phyloP scores from a whole-genome alignment of 495 filamentous ascomycete species.

The Xylaria curta region DNA sequence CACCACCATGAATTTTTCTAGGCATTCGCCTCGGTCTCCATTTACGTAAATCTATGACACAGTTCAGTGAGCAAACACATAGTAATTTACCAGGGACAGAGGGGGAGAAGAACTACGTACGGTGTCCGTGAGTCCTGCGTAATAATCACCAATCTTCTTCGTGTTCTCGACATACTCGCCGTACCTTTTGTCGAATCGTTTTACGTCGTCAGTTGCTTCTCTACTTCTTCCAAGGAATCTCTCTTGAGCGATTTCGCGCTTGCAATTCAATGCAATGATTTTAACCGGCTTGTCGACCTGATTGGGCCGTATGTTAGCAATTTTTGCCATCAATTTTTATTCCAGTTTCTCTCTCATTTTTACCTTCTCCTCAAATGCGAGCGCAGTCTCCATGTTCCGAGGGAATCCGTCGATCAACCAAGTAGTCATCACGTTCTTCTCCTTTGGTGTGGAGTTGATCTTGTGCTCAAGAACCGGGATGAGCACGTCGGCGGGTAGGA shows the following conservation, averaged over 20 bases:
- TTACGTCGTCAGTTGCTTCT: constrained; percentile 25
- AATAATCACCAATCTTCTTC: constrained; percentile 28
- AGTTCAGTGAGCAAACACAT: not conserved
- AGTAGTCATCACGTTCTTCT: not conserved
- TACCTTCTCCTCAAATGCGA: constrained; percentile 41
- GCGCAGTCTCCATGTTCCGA: constrained; percentile 40
- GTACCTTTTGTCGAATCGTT: constrained; percentile 32
- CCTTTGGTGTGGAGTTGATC: constrained; percentile 24
- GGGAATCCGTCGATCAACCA: constrained; percentile 51
- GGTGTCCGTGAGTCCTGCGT: not conserved
- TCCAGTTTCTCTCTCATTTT: not conserved
- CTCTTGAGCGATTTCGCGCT: constrained; percentile 18
- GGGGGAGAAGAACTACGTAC: not conserved
- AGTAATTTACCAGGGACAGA: not conserved
- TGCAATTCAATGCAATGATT: constrained; percentile 33
- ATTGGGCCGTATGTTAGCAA: constrained; percentile 1
- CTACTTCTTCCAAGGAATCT: constrained; percentile 26
- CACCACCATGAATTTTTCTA: not conserved
- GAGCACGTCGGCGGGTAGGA: constrained; percentile 37
- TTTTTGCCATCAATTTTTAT: not conserved
- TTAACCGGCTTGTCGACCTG: constrained; percentile 34
- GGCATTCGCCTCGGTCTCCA: not conserved
- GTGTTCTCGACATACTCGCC: constrained; percentile 34
- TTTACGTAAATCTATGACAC: not conserved
- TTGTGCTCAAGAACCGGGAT: constrained; percentile 34